Conservation (phyloP, 129 eudicot genomes). For the Chrysanthemum lavandulifolium region DNA sequence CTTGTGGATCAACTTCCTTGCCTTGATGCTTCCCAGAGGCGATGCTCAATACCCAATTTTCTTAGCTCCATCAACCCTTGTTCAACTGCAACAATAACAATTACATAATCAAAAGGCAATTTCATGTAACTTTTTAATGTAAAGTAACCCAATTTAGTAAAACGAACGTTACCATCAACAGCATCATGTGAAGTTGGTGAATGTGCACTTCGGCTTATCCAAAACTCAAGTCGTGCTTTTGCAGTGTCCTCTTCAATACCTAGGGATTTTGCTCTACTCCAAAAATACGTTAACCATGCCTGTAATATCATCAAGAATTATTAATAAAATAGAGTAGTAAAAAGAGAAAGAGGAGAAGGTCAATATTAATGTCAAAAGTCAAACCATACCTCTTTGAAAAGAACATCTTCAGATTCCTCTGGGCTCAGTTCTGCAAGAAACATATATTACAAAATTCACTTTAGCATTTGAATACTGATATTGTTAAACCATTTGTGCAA, state of each 20-base stretch:
- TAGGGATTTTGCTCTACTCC: constrained; percentile 84
- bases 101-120: not conserved
- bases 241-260: constrained; percentile 82
- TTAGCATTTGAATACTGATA: not conserved
- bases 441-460: constrained; percentile 1
- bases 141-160: not conserved
- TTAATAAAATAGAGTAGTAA: not conserved
- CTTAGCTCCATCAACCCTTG: constrained; percentile 92
- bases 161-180: constrained; percentile 64
- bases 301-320: constrained; percentile 21
- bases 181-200: constrained; percentile 96
- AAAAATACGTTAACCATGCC: constrained; percentile 97
- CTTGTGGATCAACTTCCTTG: constrained; percentile 47
- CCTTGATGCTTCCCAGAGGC: constrained; percentile 95
- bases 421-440: constrained; percentile 80
- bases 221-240: constrained; percentile 64
- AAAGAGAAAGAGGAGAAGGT: not conserved
- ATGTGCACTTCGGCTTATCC: constrained; percentile 84
- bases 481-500: too few relatives aligned
- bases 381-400: constrained; percentile 79
- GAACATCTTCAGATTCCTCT: constrained; percentile 99
- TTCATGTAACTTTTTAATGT: not conserved
- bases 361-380: not conserved
- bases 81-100: constrained; percentile 50
- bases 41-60: constrained; percentile 72